Evolutionary conservation across 106 monocot genomes (phyloP), one percentile per base, ranked within the genome.

Genomic region (Amphibolis antarctica): DNA sequence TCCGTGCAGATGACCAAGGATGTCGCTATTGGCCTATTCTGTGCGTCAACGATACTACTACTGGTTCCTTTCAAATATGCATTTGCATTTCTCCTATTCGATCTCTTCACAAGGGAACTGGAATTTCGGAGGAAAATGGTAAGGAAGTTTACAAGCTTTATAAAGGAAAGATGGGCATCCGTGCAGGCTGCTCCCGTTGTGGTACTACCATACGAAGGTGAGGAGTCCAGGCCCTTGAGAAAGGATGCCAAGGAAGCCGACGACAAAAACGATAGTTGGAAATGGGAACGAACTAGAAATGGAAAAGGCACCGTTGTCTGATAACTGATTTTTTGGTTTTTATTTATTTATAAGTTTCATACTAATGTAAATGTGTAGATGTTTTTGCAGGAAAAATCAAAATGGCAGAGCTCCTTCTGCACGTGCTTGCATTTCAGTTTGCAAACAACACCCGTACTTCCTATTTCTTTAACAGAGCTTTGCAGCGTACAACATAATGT

Each of bases 51-150:
- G 18, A 44, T 65, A 65, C 86, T 96, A 30, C 68, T 89, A 42
- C 46, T 86, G 13, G 62, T 96, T 61, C 89, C 94, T 55, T 89
- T 89, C 77, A 89, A 70, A 66, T 89, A 84, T 42, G 44, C 86
- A 24, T 69, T 81, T 52, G 72, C 89, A 19, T 52, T 86, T 62
- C 19, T 82, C 52, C 60, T 86, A n/a, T 53, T 89, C 18, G 94
- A 96, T 76, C 66, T 86, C 27, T 96, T 96, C 61, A 96, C 94
- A 3, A 56, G 94, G 43, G 84, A 96, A 46, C 62, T 96, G 25
- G 86, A 89, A 31, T 96, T 96, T 60, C 83, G 89, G 27, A 79
- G 70, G 30, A 86, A 96, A 24, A 84, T 74, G 89, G 81, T 81
- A 10, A 60, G 69, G 50, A 79, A 75, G 48, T 86, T 96, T 68